Base-by-base conservation (phyloP, 805 yeast genomes). In the Starmerella scarabaei region DNA sequence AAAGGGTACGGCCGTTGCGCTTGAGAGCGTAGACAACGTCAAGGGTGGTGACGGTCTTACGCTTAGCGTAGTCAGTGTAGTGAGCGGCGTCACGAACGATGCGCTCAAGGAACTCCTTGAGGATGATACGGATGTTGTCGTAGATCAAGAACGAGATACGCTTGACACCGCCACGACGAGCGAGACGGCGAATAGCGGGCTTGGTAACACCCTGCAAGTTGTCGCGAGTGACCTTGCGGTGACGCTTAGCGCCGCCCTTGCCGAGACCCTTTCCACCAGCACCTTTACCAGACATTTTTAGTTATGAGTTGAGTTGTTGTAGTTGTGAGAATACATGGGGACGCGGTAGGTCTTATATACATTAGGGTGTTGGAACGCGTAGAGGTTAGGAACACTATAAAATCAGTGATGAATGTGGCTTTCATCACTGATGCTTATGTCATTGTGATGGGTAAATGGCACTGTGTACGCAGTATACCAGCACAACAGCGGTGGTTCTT, bases 131-230 rank as follows among this genome's bases (percentile, higher is more conserved):
- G 63, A 91, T 94, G 73, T 88, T 96, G 72, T 88, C 98, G 75
- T 88, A 88, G 67, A 88, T 88, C 65, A 86, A 73, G 67, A 94
- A 97, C 51, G 97, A 88, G 62, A 88, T 88, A 82, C 98, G 94
- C 80, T 88, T 88, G 64, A 88, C 98, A 86, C 98, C 98, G 73
- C 98, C 98, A 83, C 98, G 85, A 80, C 98, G 88, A 39, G 98
- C 98, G 61, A 88, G 80, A 83, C 98, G 88, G 76, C 98, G 85
- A 64, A 88, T 88, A 64, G 98, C 98, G 65, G 98, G 98, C 78
- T 88, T 88, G 51, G 98, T 88, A 66, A 88, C 88, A 75, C 98
- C 98, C 72, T 86, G 96, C 57, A 91, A 88, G 88, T 88, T 91
- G 69, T 91, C 98, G 77, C 97, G 86, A 55, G 86, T 75, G 70